Conservation (phyloP, 805 yeast species). For the Pichia nakasei region DNA sequence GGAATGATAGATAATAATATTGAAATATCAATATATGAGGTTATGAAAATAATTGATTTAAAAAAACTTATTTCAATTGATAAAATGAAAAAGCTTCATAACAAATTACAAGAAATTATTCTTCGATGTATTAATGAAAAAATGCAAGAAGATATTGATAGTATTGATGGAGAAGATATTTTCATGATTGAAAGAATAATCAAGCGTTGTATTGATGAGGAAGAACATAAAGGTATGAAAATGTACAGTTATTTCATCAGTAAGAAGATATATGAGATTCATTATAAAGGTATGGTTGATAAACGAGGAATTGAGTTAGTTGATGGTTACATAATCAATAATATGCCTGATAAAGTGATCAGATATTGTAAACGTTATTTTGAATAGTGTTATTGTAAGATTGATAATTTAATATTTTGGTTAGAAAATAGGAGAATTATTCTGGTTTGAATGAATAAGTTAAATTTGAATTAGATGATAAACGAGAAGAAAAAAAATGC, state of each 20-base stretch:
- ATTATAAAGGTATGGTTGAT: conserved; percentile 1
- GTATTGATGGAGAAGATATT: conserved; percentile 10
- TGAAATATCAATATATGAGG: conserved; percentile 4
- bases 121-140: conserved; percentile 3
- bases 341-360: conserved; percentile 1
- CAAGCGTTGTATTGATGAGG: neutral
- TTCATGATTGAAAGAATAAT: conserved; percentile 9
- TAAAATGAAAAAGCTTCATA: neutral
- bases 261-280: conserved; percentile 5
- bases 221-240: conserved; percentile 4
- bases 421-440: too few species aligned
- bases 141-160: neutral
- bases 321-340: conserved; percentile 7
- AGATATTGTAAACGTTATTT: neutral
- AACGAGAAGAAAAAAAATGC: too few species aligned
- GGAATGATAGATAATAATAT: neutral
- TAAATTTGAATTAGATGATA: too few species aligned
- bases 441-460: too few species aligned
- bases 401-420: too few species aligned
- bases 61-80: neutral
- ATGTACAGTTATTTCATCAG: conserved; percentile 9
- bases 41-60: neutral
- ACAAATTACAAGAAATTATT: conserved; percentile 4
- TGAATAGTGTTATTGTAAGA: neutral
- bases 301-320: conserved; percentile 8